phyloP scores from a whole-genome alignment of 2,329 filamentous ascomycete genomes.

The Nigrograna mackinnonii region DNA sequence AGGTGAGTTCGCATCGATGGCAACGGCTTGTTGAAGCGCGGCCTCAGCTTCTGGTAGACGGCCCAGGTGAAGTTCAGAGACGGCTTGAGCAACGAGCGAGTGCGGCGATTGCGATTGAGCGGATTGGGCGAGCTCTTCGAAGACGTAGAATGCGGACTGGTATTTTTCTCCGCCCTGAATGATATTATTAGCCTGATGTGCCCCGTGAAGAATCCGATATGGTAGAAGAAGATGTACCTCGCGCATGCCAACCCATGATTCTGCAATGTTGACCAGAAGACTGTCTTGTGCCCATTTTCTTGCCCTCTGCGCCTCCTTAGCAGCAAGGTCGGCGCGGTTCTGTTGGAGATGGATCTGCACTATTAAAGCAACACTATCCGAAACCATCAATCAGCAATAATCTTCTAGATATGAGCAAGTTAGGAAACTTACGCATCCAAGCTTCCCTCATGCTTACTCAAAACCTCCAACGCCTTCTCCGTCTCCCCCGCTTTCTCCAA shows the following conservation, averaged over 20 bases:
- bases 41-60: conserved; percentile 86
- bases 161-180: conserved; percentile 88
- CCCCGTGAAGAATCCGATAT: background rate
- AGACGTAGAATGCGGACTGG: conserved; percentile 96
- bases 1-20: conserved; percentile 70
- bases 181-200: conserved; percentile 25
- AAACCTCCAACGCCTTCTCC: conserved; percentile 81
- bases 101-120: conserved; percentile 77
- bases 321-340: conserved; percentile 86
- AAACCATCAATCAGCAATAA: conserved; percentile 1
- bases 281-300: conserved; percentile 95
- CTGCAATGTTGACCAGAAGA: conserved; percentile 88
- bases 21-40: conserved; percentile 78
- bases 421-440: conserved; percentile 64
- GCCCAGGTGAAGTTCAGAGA: conserved; percentile 89
- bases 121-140: conserved; percentile 90
- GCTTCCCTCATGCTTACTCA: conserved; percentile 83
- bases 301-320: conserved; percentile 86
- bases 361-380: conserved; percentile 76
- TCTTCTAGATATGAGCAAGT: background rate
- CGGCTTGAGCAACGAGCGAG: conserved; percentile 82
- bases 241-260: conserved; percentile 91
- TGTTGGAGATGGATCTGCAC: conserved; percentile 91
- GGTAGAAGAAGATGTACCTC: conserved; percentile 61
- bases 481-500: conserved; percentile 77